Evolutionary conservation across 2,329 filamentous ascomycete species (phyloP).

Genomic region (Xylaria digitata): DNA sequence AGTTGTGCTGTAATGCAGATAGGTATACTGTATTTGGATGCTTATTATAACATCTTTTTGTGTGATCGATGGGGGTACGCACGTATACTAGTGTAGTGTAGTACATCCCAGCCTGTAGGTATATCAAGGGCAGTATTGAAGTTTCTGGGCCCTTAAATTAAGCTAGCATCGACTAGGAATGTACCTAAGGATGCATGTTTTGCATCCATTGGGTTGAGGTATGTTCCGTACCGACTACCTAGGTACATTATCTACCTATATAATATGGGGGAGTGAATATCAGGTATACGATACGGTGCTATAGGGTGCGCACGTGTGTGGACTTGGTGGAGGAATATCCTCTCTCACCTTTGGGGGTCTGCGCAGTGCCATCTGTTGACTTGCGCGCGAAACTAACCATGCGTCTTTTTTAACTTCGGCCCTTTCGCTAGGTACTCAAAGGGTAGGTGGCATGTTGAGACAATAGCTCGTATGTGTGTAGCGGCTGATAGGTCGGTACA

Average conservation of each 20-base stretch:
- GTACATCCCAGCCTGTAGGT: too few relatives aligned
- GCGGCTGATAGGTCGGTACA: slow-evolving; percentile 30
- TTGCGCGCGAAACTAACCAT: slow-evolving; percentile 17
- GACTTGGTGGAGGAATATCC: neutral
- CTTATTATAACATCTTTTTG: too few relatives aligned
- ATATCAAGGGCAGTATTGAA: neutral
- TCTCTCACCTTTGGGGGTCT: neutral
- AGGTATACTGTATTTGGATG: too few relatives aligned
- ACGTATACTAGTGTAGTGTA: too few relatives aligned
- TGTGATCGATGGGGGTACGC: too few relatives aligned
- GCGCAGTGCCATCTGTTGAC: neutral
- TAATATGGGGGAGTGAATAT: too few relatives aligned
- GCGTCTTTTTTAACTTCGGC: slow-evolving; percentile 30
- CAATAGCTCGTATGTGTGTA: neutral
- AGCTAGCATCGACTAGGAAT: slow-evolving; percentile 20
- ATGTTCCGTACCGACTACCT: slow-evolving; percentile 16
- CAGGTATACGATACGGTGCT: neutral
- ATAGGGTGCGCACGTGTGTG: neutral
- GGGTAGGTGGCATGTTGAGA: slow-evolving; percentile 24
- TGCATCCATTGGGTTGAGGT: slow-evolving; percentile 30
- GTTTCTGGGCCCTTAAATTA: neutral
- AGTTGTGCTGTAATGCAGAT: too few relatives aligned
- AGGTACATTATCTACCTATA: neutral
- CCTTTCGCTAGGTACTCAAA: slow-evolving; percentile 28
- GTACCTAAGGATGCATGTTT: slow-evolving; percentile 32